Conservation (phyloP, 2,329 filamentous ascomycete genomes). For the Xylaria sp. region DNA sequence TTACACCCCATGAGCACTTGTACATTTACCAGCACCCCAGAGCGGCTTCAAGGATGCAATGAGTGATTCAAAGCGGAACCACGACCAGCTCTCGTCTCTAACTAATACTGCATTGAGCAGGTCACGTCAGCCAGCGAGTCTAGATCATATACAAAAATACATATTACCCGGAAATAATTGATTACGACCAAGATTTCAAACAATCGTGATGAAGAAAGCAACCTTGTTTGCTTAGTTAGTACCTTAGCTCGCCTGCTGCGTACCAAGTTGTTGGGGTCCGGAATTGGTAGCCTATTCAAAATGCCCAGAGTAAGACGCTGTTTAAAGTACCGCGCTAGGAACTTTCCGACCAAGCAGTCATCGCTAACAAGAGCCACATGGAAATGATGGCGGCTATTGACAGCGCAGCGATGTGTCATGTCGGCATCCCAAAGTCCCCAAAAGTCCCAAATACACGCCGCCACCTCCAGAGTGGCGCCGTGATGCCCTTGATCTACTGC, state of each 20-base stretch:
- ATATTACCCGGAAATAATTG: background rate
- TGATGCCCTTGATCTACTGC: constrained; percentile 16
- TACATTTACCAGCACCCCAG: background rate
- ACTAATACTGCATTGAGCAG: background rate
- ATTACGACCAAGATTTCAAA: background rate
- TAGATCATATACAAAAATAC: background rate
- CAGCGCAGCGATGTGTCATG: constrained; percentile 21
- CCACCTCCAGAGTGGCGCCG: constrained; percentile 36
- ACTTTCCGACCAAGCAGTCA: constrained; percentile 18
- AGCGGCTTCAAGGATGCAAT: background rate
- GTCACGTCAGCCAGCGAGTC: background rate
- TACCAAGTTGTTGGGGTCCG: constrained; percentile 21
- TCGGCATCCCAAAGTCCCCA: constrained; percentile 13
- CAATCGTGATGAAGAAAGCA: background rate
- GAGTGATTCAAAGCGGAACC: background rate
- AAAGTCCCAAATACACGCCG: constrained; percentile 17
- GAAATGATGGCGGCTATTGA: constrained; percentile 22
- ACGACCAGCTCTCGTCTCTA: background rate
- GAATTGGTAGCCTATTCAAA: background rate
- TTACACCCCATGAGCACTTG: no score
- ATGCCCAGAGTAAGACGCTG: constrained; percentile 16
- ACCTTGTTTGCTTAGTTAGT: background rate
- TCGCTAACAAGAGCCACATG: constrained; percentile 19
- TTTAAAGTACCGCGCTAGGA: constrained; percentile 25
- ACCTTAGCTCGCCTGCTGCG: constrained; percentile 21